phyloP scores from a whole-genome alignment of 306 rosid genomes.

The Dalbergia oliveri region DNA sequence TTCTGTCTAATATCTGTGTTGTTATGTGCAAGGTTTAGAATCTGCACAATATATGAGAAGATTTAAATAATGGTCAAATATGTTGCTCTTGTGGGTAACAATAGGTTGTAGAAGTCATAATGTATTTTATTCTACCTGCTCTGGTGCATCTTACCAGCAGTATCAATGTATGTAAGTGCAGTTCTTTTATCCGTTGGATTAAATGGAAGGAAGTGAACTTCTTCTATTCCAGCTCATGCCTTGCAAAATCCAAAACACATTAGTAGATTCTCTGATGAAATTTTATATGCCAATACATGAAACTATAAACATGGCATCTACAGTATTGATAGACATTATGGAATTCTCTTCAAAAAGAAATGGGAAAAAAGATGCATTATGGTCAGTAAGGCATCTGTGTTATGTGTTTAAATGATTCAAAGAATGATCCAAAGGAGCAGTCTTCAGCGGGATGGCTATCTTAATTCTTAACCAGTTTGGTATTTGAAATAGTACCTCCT shows the following conservation, averaged over 20 bases:
- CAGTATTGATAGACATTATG: background rate
- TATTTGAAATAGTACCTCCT: conserved; percentile 52
- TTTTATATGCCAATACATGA: background rate
- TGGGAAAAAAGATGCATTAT: background rate
- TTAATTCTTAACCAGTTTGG: background rate
- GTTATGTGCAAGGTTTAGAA: conserved; percentile 72
- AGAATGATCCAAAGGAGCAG: background rate
- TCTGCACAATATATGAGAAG: conserved; percentile 47
- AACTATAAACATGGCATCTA: background rate
- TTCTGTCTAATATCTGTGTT: conserved; percentile 61
- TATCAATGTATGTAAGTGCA: conserved; percentile 75
- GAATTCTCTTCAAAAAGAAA: background rate
- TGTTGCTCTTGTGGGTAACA: background rate
- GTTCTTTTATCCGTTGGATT: conserved; percentile 83
- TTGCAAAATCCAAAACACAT: conserved; percentile 33
- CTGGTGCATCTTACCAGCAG: conserved; percentile 73
- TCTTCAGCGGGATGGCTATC: too few relatives aligned
- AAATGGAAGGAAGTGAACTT: conserved; percentile 87
- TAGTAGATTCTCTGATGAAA: background rate
- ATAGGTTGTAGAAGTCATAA: conserved; percentile 23
- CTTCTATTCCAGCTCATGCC: conserved; percentile 72
- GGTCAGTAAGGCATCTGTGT: background rate
- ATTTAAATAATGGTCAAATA: background rate
- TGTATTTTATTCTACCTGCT: conserved; percentile 59
- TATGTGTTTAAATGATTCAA: background rate